Conservation (phyloP, 306 rosid genomes). For the Dalbergia cochinchinensis region DNA sequence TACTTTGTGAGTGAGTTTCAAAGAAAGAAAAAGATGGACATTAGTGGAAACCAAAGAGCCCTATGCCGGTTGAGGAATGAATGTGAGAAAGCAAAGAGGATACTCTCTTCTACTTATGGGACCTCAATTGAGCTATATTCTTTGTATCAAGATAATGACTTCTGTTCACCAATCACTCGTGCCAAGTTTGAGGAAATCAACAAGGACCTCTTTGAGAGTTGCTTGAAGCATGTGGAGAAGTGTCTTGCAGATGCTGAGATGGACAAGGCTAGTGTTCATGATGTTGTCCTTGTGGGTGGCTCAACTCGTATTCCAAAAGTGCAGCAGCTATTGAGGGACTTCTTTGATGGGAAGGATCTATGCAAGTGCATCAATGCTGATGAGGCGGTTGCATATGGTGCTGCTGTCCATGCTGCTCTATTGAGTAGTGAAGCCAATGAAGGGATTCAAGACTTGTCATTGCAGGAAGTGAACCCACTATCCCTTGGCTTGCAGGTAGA, state of each 20-base stretch:
- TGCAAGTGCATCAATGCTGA: slow-evolving; percentile 18
- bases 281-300: slow-evolving; percentile 36
- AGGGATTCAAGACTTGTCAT: background rate
- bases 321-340: slow-evolving; percentile 5
- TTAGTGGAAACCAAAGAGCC: background rate
- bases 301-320: slow-evolving; percentile 40
- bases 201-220: background rate
- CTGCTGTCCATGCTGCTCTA: slow-evolving; percentile 16
- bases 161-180: background rate
- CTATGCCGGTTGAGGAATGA: slow-evolving; percentile 36
- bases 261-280: slow-evolving; percentile 1
- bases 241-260: slow-evolving; percentile 16
- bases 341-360: background rate
- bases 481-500: slow-evolving; percentile 43
- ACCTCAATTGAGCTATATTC: slow-evolving; percentile 24
- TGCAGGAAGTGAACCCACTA: slow-evolving; percentile 37
- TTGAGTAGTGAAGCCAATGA: background rate
- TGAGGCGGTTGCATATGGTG: slow-evolving; percentile 46
- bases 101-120: background rate
- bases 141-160: background rate
- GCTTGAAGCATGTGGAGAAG: background rate
- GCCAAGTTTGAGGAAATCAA: slow-evolving; percentile 31
- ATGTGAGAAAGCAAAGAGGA: slow-evolving; percentile 41
- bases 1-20: background rate
- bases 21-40: slow-evolving; percentile 26